Conservation (phyloP, 768 basidiomycete genomes). For the Paxillus ammoniavirescens region DNA sequence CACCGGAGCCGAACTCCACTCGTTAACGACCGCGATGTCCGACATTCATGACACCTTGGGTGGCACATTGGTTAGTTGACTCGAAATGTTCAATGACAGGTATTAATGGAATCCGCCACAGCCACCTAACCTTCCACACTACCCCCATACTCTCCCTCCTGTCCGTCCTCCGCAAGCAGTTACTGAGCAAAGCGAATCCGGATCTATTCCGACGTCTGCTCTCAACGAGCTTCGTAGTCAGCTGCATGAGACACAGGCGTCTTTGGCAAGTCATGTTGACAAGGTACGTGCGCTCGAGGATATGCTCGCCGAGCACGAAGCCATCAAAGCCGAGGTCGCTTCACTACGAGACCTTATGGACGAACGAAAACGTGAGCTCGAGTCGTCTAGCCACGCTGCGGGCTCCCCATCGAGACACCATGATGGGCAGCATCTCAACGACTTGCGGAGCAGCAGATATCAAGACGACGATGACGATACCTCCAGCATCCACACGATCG, state of each 20-base stretch:
- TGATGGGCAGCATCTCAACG: conserved; percentile 16
- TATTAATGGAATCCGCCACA: conserved; percentile 27
- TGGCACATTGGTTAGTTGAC: conserved; percentile 65
- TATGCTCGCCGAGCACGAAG: conserved; percentile 81
- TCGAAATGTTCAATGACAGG: neutral
- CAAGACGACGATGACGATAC: conserved; percentile 68
- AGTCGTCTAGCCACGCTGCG: conserved; percentile 19
- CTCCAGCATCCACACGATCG: conserved; percentile 68
- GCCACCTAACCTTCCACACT: conserved; percentile 62
- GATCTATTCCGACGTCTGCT: conserved; percentile 21
- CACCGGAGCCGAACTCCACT: conserved; percentile 82
- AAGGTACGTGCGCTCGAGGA: conserved; percentile 82
- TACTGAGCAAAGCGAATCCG: conserved; percentile 25
- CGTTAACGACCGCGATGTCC: conserved; percentile 72
- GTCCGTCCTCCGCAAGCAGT: conserved; percentile 44
- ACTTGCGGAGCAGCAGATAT: conserved; percentile 17
- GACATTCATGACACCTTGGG: conserved; percentile 93
- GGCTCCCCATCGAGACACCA: conserved; percentile 25
- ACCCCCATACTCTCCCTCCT: conserved; percentile 64
- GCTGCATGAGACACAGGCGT: conserved; percentile 79
- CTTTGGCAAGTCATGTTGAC: conserved; percentile 75
- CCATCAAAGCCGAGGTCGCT: conserved; percentile 74
- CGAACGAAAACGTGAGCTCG: conserved; percentile 54
- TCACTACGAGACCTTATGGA: conserved; percentile 72
- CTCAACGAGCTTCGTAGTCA: conserved; percentile 76